Evolutionary conservation across 1,284 basidiomycete species (phyloP).

Genomic region (Schizopora paradoxa): DNA sequence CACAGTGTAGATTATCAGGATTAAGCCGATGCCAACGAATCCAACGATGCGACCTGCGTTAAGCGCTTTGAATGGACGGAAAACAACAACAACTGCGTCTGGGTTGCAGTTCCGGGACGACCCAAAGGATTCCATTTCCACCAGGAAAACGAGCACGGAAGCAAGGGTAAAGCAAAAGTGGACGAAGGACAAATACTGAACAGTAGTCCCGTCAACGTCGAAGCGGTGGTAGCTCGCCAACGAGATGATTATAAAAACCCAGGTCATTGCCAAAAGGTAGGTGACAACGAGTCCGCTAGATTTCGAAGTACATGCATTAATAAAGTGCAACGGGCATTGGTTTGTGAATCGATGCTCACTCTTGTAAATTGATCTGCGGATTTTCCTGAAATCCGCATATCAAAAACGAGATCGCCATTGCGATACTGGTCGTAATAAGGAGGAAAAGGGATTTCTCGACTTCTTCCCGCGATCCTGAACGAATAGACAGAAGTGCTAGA

Average conservation of each 20-base stretch:
- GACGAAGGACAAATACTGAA: slow-evolving; percentile 21
- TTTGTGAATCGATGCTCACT: too few species aligned
- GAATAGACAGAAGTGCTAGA: slow-evolving; percentile 23
- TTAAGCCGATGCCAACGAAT: slow-evolving; percentile 17
- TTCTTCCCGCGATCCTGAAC: slow-evolving; percentile 23
- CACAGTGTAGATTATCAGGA: slow-evolving; percentile 14
- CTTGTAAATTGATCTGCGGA: slow-evolving; percentile 26
- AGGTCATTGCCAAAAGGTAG: too few species aligned
- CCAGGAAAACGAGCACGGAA: slow-evolving; percentile 22
- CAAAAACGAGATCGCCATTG: slow-evolving; percentile 24
- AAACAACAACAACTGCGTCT: slow-evolving; percentile 23
- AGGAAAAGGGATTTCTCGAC: slow-evolving; percentile 25
- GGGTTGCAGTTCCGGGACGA: slow-evolving; percentile 20
- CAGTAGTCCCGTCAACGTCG: too few species aligned
- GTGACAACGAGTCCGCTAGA: too few species aligned
- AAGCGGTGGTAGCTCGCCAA: too few species aligned
- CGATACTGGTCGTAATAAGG: slow-evolving; percentile 26
- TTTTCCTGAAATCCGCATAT: slow-evolving; percentile 24
- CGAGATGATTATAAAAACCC: too few species aligned
- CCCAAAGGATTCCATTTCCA: slow-evolving; percentile 22
- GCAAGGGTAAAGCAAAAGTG: slow-evolving; percentile 25
- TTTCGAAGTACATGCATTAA: too few species aligned
- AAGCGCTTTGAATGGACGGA: slow-evolving; percentile 25
- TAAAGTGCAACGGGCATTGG: too few species aligned
- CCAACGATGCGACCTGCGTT: slow-evolving; percentile 21